Evolutionary conservation across 2,329 filamentous ascomycete species (phyloP).

Genomic region (Coniochaeta hoffmannii): DNA sequence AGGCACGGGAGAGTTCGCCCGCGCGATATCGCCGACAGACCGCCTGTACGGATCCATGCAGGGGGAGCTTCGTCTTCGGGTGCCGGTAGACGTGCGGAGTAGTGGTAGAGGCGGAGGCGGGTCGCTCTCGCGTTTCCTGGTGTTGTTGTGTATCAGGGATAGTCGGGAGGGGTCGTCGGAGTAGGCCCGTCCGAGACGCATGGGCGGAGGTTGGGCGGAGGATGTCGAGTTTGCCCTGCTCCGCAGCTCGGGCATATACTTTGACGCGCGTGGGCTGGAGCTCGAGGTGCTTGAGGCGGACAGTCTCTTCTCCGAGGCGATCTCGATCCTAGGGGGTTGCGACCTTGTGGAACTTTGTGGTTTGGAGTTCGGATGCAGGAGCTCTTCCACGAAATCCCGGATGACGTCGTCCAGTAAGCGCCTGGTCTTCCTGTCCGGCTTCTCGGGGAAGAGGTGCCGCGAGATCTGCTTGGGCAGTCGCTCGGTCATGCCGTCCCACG

Average conservation of each 20-base stretch:
- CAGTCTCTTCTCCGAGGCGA: not conserved
- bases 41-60: not conserved
- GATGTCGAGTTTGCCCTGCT: not conserved
- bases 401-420: slow-evolving; percentile 56
- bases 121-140: not conserved
- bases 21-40: not conserved
- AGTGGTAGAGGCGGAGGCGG: not conserved
- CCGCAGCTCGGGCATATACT: not conserved
- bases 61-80: not conserved
- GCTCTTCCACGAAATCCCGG: slow-evolving; percentile 29
- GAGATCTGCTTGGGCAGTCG: slow-evolving; percentile 74
- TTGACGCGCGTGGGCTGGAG: not conserved
- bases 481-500: slow-evolving; percentile 57
- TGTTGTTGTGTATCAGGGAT: not conserved
- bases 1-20: not conserved
- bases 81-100: not conserved
- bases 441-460: slow-evolving; percentile 60
- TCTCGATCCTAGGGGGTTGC: not conserved
- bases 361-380: not conserved
- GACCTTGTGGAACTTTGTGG: not conserved
- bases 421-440: slow-evolving; percentile 47
- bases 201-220: not conserved
- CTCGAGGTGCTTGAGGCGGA: not conserved
- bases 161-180: not conserved
- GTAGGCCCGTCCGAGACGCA: not conserved